Evolutionary conservation across 75 land plant species (phyloP).

Genomic region (Cryptomeria japonica): DNA sequence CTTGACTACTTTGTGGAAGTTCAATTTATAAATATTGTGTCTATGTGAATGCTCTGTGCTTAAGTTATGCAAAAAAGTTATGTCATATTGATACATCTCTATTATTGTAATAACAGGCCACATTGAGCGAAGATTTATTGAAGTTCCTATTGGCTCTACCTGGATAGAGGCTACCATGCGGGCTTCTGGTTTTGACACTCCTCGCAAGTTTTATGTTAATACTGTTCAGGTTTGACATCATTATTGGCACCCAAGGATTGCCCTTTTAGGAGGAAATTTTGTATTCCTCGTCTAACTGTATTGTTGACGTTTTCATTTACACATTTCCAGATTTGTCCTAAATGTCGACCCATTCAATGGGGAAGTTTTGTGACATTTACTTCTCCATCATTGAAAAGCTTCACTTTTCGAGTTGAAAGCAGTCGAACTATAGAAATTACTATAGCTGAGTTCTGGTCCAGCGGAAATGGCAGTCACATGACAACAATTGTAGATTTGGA

Average conservation of each 20-base stretch:
- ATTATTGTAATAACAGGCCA: constrained; percentile 51
- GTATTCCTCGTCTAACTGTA: not conserved
- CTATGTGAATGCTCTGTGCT: not conserved
- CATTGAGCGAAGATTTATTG: constrained; percentile 83
- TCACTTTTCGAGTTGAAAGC: constrained; percentile 69
- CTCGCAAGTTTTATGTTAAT: constrained; percentile 78
- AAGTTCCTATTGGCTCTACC: constrained; percentile 86
- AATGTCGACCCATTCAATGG: constrained; percentile 81
- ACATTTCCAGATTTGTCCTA: constrained; percentile 61
- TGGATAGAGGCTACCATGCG: constrained; percentile 91
- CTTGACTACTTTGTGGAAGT: not conserved
- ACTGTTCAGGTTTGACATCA: constrained; percentile 49
- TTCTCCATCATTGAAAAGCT: constrained; percentile 67
- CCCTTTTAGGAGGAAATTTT: not conserved
- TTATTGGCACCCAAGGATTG: not conserved
- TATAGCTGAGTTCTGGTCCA: constrained; percentile 97
- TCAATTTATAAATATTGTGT: not conserved
- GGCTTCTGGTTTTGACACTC: constrained; percentile 80
- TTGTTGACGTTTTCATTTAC: not conserved
- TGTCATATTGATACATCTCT: not conserved
- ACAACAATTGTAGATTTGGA: constrained; percentile 75
- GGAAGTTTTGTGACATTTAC: constrained; percentile 71
- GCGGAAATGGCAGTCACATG: constrained; percentile 89
- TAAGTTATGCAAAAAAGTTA: not conserved
- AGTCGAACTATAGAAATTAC: constrained; percentile 88